Base-by-base conservation (phyloP, 345 rosid genomes). In the Salix arbutifolia region DNA sequence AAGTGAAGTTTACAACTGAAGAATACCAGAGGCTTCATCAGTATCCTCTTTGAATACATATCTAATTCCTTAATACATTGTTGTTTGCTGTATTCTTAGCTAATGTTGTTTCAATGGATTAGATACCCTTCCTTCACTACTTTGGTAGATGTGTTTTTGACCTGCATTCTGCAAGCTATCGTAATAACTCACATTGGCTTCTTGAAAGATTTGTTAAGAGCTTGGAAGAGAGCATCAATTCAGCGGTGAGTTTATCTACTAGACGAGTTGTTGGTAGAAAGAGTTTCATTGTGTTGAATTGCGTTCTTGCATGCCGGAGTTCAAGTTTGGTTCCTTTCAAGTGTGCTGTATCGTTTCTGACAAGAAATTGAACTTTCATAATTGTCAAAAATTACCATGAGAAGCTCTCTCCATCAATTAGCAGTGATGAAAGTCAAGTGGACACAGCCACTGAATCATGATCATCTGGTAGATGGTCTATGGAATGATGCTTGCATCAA, bases 151-250 rank as follows among this genome's bases (percentile, higher is more conserved):
- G 78, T 77, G 84, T 78, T 21, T 82, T 70, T 82, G 78, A 62
- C 74, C 71, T 77, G 25, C 18, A 13, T 37, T 74, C 61, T 61
- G 68, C 71, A 19, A 52, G 58, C 67, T 65, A 80, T 28, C 19
- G 42, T 4, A 78, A 77, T 19, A 70, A 61, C 26, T 35, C 50
- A 10, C 69, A 37, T 23, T 76, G 75, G 76, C 78, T 82, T 56
- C 74, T 77, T 74, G 37, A 78, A 62, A 75, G 72, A 74, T 82
- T 77, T 72, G 67, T 50, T 48, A 46, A 35, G 35, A 74, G 81
- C 53, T 66, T 82, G 84, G 76, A 82, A 71, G 81, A 82, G 62
- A 82, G 78, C 75, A 28, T 82, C 65, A 17, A 25, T 66, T 74
- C 73, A 42, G 60, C 48, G 56, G 81, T 78, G 38, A 78, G 81